Base-by-base conservation (phyloP, 2,329 filamentous ascomycete genomes). In the Zymoseptoria pseudotritici region DNA sequence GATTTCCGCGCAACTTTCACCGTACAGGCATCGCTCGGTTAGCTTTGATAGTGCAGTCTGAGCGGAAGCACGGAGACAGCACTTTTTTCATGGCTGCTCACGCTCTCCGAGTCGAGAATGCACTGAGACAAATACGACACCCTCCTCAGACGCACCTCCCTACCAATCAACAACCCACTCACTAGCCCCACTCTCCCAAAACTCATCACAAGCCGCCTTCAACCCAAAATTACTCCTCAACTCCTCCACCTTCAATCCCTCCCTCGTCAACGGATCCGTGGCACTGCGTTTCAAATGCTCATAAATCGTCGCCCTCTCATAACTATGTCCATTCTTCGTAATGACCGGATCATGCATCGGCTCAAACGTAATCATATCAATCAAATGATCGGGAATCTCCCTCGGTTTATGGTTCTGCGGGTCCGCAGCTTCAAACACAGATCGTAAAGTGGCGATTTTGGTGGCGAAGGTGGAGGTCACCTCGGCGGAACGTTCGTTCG, bases 291-390 rank as follows among this genome's bases (percentile, higher is more conserved):
- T 87, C 24, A 99, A 80, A 71, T 97, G 91, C 74, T 96, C 91
- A 70, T 91, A 80, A 62, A 99, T 88, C 17, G 89, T 89, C 0
- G 89, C 82, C 50, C 93, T 84, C 73, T 97, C 94, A 72, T 96
- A 99, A 1, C 89, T 94, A 65, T 92, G 89, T 11, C 94, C 94
- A 1, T 88, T 92, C 69, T 89, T 91, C 1, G 90, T 93, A 2
- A 80, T 76, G 0, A 81, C 86, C 79, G 74, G 67, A 61, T 67
- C 65, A 50, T 70, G 68, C 66, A 72, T 73, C 6, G 70, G 71
- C 58, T 71, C 71, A 50, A 72, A 73, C 5, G 69, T 72, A 21
- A 74, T 71, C 61, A 88, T 87, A 71, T 93, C 89, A 51, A 93
- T 82, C 1, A 85, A 80, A 81, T 89, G 91, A 63, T 91, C 89